Percentiles rank a stretch among this genome's conserved stretches.
These are phyloP conservation scores for Escovopsis weberi DNA, from an alignment of 2,329 filamentous ascomycete species.

Conservation along the genomic window DNA sequence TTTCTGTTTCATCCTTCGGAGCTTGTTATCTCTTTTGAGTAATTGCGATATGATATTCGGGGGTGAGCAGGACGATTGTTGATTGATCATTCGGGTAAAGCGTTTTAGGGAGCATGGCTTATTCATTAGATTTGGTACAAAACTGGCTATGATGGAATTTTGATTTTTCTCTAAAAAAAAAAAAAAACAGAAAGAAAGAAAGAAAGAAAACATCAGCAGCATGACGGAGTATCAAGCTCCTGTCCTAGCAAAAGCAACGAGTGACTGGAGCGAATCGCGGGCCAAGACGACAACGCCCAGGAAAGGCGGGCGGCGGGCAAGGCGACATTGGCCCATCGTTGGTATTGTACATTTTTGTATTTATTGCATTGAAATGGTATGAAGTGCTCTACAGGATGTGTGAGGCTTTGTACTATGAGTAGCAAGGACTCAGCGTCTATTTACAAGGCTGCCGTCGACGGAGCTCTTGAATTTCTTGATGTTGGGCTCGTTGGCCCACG, in stretches of 20 bases:
- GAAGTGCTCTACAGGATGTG: no score
- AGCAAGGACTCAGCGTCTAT: constrained; percentile 16
- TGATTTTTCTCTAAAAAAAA: neutral
- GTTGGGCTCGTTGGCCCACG: constrained; percentile 48
- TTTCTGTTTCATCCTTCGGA: no score
- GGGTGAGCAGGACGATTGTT: neutral
- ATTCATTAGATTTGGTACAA: constrained; percentile 2
- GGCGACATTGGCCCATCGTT: neutral
- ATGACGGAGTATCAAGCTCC: no score
- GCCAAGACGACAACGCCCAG: no score
- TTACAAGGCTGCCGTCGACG: constrained; percentile 38
- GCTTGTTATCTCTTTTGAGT: neutral
- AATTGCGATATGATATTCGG: neutral
- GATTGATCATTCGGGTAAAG: neutral
- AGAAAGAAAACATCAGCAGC: neutral
- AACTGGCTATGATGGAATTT: constrained; percentile 1
- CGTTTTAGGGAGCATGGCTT: neutral
- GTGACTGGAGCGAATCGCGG: no score
- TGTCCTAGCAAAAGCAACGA: no score
- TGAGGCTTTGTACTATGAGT: neutral
- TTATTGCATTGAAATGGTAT: neutral
- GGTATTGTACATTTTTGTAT: neutral
- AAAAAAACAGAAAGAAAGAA: no score
- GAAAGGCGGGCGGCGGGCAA: neutral
- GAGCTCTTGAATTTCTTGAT: constrained; percentile 35